Conservation (phyloP, 192 early-diverging fungal genomes). For the Coemansia sp. region DNA sequence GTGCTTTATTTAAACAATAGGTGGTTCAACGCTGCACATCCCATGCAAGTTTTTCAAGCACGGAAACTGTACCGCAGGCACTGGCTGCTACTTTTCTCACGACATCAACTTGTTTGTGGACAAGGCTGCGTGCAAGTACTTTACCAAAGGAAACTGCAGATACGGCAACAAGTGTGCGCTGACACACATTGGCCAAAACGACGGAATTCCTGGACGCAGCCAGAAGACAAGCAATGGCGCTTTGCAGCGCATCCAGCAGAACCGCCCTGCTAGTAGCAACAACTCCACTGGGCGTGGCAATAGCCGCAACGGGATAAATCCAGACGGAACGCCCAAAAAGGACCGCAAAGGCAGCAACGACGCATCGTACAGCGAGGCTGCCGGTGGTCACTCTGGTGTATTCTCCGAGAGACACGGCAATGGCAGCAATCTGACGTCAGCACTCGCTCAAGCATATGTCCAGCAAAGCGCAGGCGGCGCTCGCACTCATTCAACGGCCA, state of each 20-base stretch:
- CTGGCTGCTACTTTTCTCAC: constrained; percentile 74
- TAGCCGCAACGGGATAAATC: constrained; percentile 8
- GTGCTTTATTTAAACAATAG: constrained; percentile 16
- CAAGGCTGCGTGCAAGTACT: constrained; percentile 72
- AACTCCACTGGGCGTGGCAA: not conserved
- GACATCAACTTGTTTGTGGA: constrained; percentile 62
- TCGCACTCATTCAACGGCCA: not conserved
- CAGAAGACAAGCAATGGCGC: constrained; percentile 11
- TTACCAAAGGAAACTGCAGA: constrained; percentile 76
- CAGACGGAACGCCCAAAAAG: constrained; percentile 14
- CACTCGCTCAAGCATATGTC: not conserved
- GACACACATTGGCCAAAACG: constrained; percentile 25
- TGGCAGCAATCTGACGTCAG: not conserved
- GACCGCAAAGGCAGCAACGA: constrained; percentile 11
- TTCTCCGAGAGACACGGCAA: not conserved
- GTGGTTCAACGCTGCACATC: constrained; percentile 59
- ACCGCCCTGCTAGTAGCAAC: constrained; percentile 5
- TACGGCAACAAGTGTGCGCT: constrained; percentile 77
- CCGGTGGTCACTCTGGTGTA: constrained; percentile 8
- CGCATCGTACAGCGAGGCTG: constrained; percentile 23
- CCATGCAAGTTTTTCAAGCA: constrained; percentile 82
- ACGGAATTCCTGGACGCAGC: constrained; percentile 2
- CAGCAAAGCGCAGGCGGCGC: not conserved
- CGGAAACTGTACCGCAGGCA: constrained; percentile 73
- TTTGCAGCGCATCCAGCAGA: constrained; percentile 9